A percentile compares a stretch with the other conserved stretches of the same genome.
These are phyloP conservation scores for Phytophthora pseudosyringae DNA, from an alignment of 352 stramenopile species.

Conservation along the genomic window DNA sequence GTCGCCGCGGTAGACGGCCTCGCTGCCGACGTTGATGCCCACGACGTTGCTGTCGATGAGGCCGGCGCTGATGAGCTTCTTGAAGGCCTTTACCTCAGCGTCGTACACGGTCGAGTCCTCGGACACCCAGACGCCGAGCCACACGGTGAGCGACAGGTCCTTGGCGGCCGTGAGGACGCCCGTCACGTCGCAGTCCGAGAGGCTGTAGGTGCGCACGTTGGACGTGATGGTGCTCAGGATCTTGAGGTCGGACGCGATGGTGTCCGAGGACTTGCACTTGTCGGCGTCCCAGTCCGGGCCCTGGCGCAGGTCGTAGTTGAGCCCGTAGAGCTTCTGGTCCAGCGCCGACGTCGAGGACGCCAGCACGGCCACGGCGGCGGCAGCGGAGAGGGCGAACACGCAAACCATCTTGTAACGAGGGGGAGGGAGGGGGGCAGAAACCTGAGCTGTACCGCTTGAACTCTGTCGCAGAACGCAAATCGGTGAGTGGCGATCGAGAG, in stretches of 20 bases:
- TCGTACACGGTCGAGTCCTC: constrained; percentile 68
- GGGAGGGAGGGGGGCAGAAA: neutral
- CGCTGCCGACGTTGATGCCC: constrained; percentile 86
- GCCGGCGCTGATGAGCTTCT: constrained; percentile 60
- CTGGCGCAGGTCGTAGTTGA: constrained; percentile 88
- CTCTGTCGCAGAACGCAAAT: constrained; percentile 16
- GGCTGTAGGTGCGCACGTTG: constrained; percentile 84
- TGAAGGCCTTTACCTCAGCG: constrained; percentile 66
- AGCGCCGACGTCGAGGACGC: constrained; percentile 48
- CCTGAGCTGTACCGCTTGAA: constrained; percentile 22
- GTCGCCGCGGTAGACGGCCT: constrained; percentile 82
- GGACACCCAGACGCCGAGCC: constrained; percentile 86
- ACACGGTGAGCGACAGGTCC: constrained; percentile 70
- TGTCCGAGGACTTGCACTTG: constrained; percentile 76
- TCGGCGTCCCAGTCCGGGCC: constrained; percentile 77
- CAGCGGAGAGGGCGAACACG: constrained; percentile 34
- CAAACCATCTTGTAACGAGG: constrained; percentile 30
- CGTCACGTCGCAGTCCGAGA: constrained; percentile 78
- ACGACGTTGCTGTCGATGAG: constrained; percentile 83
- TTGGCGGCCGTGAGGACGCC: constrained; percentile 77
- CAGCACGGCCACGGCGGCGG: constrained; percentile 41
- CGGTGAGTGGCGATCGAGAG: constrained; percentile 24
- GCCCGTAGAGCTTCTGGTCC: constrained; percentile 76
- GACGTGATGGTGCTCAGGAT: constrained; percentile 66
- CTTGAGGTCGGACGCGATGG: constrained; percentile 78